phyloP scores from a whole-genome alignment of 345 rosid genomes.

The Reutealis trisperma region DNA sequence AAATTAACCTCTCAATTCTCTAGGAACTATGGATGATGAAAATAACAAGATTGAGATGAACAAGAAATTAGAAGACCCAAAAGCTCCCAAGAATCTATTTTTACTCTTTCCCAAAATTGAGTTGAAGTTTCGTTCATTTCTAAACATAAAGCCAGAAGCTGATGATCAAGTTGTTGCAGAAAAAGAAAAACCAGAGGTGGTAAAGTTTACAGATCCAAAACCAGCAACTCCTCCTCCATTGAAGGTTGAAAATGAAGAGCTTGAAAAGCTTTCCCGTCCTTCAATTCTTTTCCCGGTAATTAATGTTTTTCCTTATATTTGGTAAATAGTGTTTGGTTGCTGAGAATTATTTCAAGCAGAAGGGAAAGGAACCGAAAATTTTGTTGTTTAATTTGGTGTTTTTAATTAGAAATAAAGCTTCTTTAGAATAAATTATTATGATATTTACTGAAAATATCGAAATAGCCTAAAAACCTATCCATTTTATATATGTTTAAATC shows the following conservation, averaged over 20 bases:
- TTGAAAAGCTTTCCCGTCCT: conserved; percentile 22
- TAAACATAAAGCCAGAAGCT: neutral
- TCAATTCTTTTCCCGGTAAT: conserved; percentile 5
- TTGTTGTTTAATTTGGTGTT: no score
- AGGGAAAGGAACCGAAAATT: no score
- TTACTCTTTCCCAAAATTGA: neutral
- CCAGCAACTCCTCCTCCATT: conserved; percentile 34
- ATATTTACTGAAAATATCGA: no score
- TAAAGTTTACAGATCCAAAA: conserved; percentile 29
- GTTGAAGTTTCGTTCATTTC: neutral
- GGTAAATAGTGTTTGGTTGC: neutral
- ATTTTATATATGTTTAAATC: no score
- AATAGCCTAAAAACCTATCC: no score
- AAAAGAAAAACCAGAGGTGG: conserved; percentile 19
- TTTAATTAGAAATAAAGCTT: no score
- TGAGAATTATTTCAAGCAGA: no score
- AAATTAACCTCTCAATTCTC: no score
- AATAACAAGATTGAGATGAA: neutral
- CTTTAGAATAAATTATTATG: no score
- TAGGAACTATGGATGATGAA: neutral
- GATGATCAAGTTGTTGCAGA: neutral
- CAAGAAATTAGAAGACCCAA: neutral
- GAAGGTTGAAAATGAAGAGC: conserved; percentile 30
- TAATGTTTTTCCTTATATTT: no score
- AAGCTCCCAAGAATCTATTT: neutral